A percentile compares a stretch with the other conserved stretches of the same genome.
Evolutionary conservation across 352 stramenopile species (phyloP).

Genomic region (Pythium monospermum): DNA sequence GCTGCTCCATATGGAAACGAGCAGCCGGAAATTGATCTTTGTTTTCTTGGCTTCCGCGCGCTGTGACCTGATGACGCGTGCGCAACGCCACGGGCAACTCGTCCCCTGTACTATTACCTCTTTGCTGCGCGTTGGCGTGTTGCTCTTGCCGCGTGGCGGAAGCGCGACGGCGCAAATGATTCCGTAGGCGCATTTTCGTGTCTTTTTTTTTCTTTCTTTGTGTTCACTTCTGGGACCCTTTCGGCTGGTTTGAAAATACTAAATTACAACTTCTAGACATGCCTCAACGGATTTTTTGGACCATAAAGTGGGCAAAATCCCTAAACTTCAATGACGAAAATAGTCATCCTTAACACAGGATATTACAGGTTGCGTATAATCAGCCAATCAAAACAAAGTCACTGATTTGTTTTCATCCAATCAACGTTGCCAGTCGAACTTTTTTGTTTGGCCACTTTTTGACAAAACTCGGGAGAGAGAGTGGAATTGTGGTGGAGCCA

Average conservation of each 20-base stretch:
- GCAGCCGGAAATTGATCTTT: no score
- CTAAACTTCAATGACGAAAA: conserved; percentile 17
- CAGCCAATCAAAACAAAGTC: no score
- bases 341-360: conserved; percentile 4
- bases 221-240: no score
- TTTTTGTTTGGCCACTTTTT: no score
- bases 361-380: no score
- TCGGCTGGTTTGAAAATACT: conserved; percentile 4
- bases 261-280: not conserved
- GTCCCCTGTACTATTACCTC: not conserved
- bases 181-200: conserved; percentile 15
- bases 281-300: no score
- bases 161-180: conserved; percentile 12
- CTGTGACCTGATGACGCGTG: not conserved
- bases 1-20: no score
- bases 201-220: conserved; percentile 2
- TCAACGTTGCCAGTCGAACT: no score
- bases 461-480: no score
- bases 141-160: not conserved
- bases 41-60: not conserved
- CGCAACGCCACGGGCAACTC: not conserved
- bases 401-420: conserved; percentile 1
- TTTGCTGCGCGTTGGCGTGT: not conserved
- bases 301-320: no score
- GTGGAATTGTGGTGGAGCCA: no score